Percentiles rank a stretch among this genome's conserved stretches.
phyloP scores from a whole-genome alignment of 371 early-diverging fungal species.

The Syncephalis plumigaleata region DNA sequence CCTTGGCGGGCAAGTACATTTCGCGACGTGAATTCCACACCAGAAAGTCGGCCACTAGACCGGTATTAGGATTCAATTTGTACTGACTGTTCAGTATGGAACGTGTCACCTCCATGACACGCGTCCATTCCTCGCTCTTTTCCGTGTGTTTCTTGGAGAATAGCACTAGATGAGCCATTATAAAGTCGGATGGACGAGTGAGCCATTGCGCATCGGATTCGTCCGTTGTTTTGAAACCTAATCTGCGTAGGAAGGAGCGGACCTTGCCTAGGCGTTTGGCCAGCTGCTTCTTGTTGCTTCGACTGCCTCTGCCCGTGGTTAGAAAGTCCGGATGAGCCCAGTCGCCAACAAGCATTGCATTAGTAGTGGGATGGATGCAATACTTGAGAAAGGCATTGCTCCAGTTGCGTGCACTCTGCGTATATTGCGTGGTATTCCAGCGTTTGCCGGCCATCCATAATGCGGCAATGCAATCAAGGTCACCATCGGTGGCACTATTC shows the following conservation, averaged over 20 bases:
- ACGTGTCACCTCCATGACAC: slow-evolving; percentile 28
- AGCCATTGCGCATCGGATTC: slow-evolving; percentile 10
- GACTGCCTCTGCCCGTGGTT: neutral
- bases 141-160: slow-evolving; percentile 35
- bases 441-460: neutral
- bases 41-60: slow-evolving; percentile 39
- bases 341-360: slow-evolving; percentile 36
- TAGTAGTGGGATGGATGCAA: slow-evolving; percentile 32
- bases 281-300: neutral
- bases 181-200: slow-evolving; percentile 39
- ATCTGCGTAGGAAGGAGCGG: too few relatives aligned
- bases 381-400: slow-evolving; percentile 27
- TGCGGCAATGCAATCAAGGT: slow-evolving; percentile 11
- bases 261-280: too few relatives aligned
- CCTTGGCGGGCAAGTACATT: neutral
- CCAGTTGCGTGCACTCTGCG: slow-evolving; percentile 19
- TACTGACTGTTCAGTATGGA: slow-evolving; percentile 21
- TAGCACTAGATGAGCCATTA: slow-evolving; percentile 29
- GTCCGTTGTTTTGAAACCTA: too few relatives aligned
- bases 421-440: slow-evolving; percentile 10
- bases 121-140: slow-evolving; percentile 26
- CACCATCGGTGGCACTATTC: slow-evolving; percentile 38
- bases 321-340: slow-evolving; percentile 21
- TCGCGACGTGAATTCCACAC: neutral
- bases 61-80: slow-evolving; percentile 26